These are phyloP conservation scores for Macroventuria anomochaeta DNA, from an alignment of 2,329 filamentous ascomycete genomes.

Conservation along the genomic window DNA sequence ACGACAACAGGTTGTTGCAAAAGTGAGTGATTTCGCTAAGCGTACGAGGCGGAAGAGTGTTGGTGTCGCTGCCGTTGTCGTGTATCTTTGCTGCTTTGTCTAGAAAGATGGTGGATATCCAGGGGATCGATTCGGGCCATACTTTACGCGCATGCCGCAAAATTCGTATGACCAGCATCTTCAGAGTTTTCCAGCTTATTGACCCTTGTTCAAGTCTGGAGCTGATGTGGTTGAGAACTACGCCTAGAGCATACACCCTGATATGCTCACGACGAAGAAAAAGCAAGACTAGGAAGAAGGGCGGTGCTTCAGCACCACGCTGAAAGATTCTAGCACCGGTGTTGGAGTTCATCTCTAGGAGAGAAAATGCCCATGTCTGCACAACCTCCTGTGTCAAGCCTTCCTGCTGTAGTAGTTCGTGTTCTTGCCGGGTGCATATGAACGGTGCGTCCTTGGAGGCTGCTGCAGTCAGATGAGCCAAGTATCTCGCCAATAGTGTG, in stretches of 20 bases:
- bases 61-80: neutral
- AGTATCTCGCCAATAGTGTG: conserved; percentile 37
- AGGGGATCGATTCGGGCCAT: conserved; percentile 43
- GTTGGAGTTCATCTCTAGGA: conserved; percentile 28
- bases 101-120: conserved; percentile 38
- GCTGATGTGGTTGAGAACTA: conserved; percentile 35
- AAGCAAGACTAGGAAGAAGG: conserved; percentile 42
- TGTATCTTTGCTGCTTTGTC: conserved; percentile 31
- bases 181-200: conserved; percentile 33
- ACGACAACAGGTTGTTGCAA: conserved; percentile 58
- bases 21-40: conserved; percentile 44
- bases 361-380: conserved; percentile 33
- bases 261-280: conserved; percentile 43
- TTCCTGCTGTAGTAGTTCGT: conserved; percentile 22
- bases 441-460: conserved; percentile 14
- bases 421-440: conserved; percentile 27
- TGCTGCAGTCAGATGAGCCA: conserved; percentile 22
- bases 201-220: conserved; percentile 21
- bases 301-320: conserved; percentile 20
- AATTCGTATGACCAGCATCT: conserved; percentile 34
- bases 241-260: conserved; percentile 25
- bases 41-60: conserved; percentile 5
- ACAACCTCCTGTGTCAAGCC: conserved; percentile 27
- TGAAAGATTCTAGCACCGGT: conserved; percentile 29
- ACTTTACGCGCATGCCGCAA: conserved; percentile 40